phyloP scores from a whole-genome alignment of 1,139 yeast genomes.

The Wickerhamomyces sp. region DNA sequence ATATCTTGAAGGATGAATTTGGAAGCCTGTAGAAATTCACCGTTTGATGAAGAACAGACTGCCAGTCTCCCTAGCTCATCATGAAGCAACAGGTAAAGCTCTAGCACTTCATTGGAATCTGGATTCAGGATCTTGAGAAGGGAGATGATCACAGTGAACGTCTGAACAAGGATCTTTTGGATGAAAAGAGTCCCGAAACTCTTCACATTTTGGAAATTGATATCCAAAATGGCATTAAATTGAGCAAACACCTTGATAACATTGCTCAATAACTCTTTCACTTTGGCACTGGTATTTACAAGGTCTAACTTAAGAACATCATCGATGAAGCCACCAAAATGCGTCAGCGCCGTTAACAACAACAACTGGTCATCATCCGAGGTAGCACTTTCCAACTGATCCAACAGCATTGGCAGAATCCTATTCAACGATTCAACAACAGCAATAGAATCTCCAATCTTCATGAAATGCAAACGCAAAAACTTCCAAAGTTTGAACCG shows the following conservation, averaged over 20 bases:
- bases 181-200: conserved; percentile 7
- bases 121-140: conserved; percentile 23
- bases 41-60: conserved; percentile 63
- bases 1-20: conserved; percentile 48
- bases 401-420: conserved; percentile 39
- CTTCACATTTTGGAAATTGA: conserved; percentile 31
- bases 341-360: conserved; percentile 39
- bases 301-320: conserved; percentile 12
- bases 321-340: conserved; percentile 38
- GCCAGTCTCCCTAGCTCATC: conserved; percentile 65
- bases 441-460: conserved; percentile 33
- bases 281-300: conserved; percentile 16
- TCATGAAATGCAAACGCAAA: conserved; percentile 55
- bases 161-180: conserved; percentile 33
- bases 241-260: conserved; percentile 27
- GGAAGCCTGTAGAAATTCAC: conserved; percentile 55
- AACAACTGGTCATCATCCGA: conserved; percentile 27
- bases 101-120: conserved; percentile 23
- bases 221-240: conserved; percentile 35
- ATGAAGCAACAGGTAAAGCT: conserved; percentile 55
- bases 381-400: conserved; percentile 29
- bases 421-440: conserved; percentile 53
- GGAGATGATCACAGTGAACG: conserved; percentile 32
- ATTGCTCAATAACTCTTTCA: conserved; percentile 1
- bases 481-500: conserved; percentile 73